Base-by-base conservation (phyloP, 2,329 filamentous ascomycete species). In the Colletotrichum orchidophilum region DNA sequence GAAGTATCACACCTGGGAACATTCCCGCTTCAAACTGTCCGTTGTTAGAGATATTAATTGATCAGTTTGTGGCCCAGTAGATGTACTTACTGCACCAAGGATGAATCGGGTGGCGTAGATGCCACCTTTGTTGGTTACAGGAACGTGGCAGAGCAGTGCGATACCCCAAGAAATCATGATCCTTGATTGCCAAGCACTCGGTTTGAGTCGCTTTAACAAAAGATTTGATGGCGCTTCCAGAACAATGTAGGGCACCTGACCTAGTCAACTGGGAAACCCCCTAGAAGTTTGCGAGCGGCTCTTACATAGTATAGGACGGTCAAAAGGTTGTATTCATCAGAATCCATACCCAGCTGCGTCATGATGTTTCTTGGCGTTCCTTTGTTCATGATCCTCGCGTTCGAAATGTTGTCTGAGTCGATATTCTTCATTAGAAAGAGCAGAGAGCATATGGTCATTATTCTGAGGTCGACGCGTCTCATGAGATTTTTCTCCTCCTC, bases 141-240 rank as follows among this genome's bases (percentile, higher is more conserved):
- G 77, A 4, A 78, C 77, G 67, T 82, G 79, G 18, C 79, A 78
- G 1, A 76, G 75, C 1, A 82, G 72, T 24, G 77, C 76, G 24
- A 82, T 76, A 11, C 81, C 80, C 81, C 82, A 83, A 3, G 78
- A 79, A 21, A 82, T 72, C 80, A 84, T 82, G 27, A 84, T 83
- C 11, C 83, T 74, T 2, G 83, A 78, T 46, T 84, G 79, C 81
- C 81, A 84, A 13, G 77, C 78, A 1, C 79, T 81, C 0, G 83
- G 83, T 2, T 75, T 77, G 58, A 84, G 79, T 21, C 74, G 74
- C 69, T 84, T 84, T 2, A 84, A 64, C 6, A 84, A 59, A 8
- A 84, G 71, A 59, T 83, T 83, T 0, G 82, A 84, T 2, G 81
- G 82, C 1, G 80, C 78, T 74, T 84, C 82, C 27, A 77, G 77